Base-by-base conservation (phyloP, 768 basidiomycete genomes). In the Royoungia palumana region DNA sequence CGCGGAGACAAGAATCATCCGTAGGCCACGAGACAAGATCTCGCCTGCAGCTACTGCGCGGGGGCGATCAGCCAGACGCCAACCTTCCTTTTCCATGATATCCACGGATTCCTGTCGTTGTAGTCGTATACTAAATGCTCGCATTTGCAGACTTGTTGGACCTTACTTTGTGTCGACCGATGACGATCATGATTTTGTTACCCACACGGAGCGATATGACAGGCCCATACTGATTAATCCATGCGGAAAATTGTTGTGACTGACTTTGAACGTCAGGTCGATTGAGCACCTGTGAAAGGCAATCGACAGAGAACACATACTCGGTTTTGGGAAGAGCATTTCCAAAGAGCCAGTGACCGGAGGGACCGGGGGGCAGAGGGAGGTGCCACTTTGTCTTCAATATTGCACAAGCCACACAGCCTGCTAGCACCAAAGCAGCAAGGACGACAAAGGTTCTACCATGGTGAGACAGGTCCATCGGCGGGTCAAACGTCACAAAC, bases 11-110 rank as follows among this genome's bases (percentile, higher is more conserved):
- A 83, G 69, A 42, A 84, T 58, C 50, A 79, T 71, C 0, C 82
- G 67, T 71, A 84, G 77, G 0, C 81, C 82, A 3, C 80, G 77
- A 0, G 77, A 79, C 4, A 83, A 56, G 0, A 79, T 77, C 50
- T 83, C 81, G 6, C 82, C 82, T 0, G 77, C 82, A 1, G 82
- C 74, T 37, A 85, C 79, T 12, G 70, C 71, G 4, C 68, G 63
- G 19, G 82, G 82, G 42, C 82, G 68, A 55, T 83, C 82, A 1
- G 74, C 76, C n/a, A 79, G 63, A 5, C 70, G 53, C 5, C 77
- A 75, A n/a, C 82, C 82, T 54, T 83, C 79, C 44, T 78, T 79
- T 58, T 85, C 82, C 81, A 85, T 79, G 47, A 85, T 77, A 19
- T 84, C 81, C 0, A 82, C 72, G 0, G 82, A 81, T 32, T 80